Percentiles rank a stretch among this genome's conserved stretches.
Conservation (phyloP, 2,329 filamentous ascomycete genomes). For the Triangularia verruculosa region DNA sequence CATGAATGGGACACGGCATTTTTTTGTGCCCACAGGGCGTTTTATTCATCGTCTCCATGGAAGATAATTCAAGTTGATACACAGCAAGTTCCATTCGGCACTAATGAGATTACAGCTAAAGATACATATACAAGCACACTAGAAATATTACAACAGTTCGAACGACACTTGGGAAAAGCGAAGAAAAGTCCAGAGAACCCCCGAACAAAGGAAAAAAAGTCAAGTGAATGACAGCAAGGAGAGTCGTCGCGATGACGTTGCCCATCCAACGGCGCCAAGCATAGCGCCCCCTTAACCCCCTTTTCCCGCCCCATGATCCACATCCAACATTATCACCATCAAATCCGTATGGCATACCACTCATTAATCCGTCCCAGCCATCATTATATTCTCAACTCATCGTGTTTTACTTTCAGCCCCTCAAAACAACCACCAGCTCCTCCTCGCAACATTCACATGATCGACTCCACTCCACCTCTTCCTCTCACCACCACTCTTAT, state of each 20-base stretch:
- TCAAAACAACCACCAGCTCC: constrained; percentile 17
- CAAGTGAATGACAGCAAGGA: not conserved
- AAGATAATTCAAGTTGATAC: too few relatives aligned
- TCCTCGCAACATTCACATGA: constrained; percentile 16
- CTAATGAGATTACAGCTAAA: not conserved
- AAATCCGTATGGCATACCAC: not conserved
- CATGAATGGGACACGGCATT: too few relatives aligned
- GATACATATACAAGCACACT: not conserved
- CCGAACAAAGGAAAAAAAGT: not conserved
- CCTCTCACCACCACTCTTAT: not conserved
- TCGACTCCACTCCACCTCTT: constrained; percentile 14
- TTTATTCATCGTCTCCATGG: too few relatives aligned
- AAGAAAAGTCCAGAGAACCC: not conserved
- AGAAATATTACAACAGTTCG: not conserved
- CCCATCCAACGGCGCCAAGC: not conserved
- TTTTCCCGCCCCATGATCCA: not conserved
- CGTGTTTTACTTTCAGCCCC: too few relatives aligned
- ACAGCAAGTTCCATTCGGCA: too few relatives aligned
- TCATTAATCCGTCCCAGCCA: not conserved
- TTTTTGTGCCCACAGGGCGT: too few relatives aligned
- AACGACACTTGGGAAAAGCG: not conserved
- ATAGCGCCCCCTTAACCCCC: not conserved
- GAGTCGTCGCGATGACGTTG: constrained; percentile 8
- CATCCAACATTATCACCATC: not conserved
- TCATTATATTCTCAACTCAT: not conserved